Evolutionary conservation across 352 stramenopile species (phyloP).

Genomic region (Globisporangium cystogenes): DNA sequence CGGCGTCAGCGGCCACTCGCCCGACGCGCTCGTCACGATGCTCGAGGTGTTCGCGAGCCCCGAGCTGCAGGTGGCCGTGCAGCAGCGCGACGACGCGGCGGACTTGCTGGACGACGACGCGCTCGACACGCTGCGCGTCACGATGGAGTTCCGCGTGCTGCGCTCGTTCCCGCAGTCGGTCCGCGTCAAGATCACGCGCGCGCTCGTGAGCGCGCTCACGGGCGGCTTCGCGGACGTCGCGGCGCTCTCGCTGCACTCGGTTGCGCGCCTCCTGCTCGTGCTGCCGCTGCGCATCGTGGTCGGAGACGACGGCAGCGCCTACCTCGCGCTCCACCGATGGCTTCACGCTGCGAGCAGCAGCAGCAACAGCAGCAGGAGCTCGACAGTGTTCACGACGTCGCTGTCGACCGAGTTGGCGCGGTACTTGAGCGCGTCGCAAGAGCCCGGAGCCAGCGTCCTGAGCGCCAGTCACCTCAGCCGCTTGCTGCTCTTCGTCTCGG

Average conservation of each 20-base stretch:
- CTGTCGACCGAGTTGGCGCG: slow-evolving; percentile 15
- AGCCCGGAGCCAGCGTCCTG: slow-evolving; percentile 2
- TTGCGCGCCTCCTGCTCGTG: slow-evolving; percentile 48
- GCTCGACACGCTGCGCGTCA: slow-evolving; percentile 52
- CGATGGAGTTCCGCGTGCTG: slow-evolving; percentile 71
- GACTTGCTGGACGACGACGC: slow-evolving; percentile 24
- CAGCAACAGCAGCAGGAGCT: background rate
- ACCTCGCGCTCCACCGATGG: slow-evolving; percentile 29
- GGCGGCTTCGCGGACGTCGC: slow-evolving; percentile 35
- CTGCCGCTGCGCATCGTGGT: slow-evolving; percentile 39
- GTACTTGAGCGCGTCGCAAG: slow-evolving; percentile 9
- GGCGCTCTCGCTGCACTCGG: slow-evolving; percentile 24
- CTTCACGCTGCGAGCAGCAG: slow-evolving; percentile 6
- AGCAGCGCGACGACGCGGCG: background rate
- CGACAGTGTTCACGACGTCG: slow-evolving; percentile 3
- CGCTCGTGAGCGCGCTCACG: slow-evolving; percentile 48
- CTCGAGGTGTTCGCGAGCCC: slow-evolving; percentile 47
- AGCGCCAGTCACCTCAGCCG: slow-evolving; percentile 30
- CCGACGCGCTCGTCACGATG: slow-evolving; percentile 66
- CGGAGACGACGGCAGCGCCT: slow-evolving; percentile 15
- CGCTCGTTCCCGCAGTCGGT: slow-evolving; percentile 70
- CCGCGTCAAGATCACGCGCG: slow-evolving; percentile 37
- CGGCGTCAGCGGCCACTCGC: slow-evolving; percentile 43
- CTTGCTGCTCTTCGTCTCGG: slow-evolving; percentile 38
- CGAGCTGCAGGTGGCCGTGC: slow-evolving; percentile 14